Conservation (phyloP, 2,329 filamentous ascomycete genomes). For the Elsinoe australis region DNA sequence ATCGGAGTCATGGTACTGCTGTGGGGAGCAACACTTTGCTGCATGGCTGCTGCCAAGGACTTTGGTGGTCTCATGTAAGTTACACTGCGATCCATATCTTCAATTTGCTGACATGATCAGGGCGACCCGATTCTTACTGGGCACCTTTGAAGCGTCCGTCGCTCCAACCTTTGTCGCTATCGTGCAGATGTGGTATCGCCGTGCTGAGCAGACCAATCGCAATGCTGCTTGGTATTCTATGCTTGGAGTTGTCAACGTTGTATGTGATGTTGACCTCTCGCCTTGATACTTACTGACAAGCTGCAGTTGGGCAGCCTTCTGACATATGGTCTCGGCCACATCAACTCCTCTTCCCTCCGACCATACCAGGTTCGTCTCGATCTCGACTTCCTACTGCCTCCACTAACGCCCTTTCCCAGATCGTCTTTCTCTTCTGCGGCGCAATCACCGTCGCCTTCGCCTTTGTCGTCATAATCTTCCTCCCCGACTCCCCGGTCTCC, state of each 20-base stretch:
- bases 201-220: conserved; percentile 26
- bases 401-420: no score
- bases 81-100: no score
- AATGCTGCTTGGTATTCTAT: conserved; percentile 28
- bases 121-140: conserved; percentile 49
- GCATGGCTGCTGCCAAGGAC: conserved; percentile 46
- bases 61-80: conserved; percentile 47
- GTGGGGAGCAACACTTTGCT: conserved; percentile 46
- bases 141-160: conserved; percentile 47
- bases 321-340: conserved; percentile 26
- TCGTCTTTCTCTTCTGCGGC: conserved; percentile 27
- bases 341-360: conserved; percentile 22
- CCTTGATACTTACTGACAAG: no score
- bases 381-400: no score
- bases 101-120: no score
- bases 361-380: conserved; percentile 25
- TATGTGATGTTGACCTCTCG: no score
- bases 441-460: conserved; percentile 7
- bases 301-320: conserved; percentile 27
- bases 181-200: conserved; percentile 25
- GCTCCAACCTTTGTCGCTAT: conserved; percentile 27
- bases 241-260: conserved; percentile 28
- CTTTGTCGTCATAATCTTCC: conserved; percentile 45
- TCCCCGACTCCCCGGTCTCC: conserved; percentile 58
- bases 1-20: conserved; percentile 45